A percentile compares a stretch with the other conserved stretches of the same genome.
phyloP scores from a whole-genome alignment of 2,329 filamentous ascomycete genomes.

The Fusarium algeriense region DNA sequence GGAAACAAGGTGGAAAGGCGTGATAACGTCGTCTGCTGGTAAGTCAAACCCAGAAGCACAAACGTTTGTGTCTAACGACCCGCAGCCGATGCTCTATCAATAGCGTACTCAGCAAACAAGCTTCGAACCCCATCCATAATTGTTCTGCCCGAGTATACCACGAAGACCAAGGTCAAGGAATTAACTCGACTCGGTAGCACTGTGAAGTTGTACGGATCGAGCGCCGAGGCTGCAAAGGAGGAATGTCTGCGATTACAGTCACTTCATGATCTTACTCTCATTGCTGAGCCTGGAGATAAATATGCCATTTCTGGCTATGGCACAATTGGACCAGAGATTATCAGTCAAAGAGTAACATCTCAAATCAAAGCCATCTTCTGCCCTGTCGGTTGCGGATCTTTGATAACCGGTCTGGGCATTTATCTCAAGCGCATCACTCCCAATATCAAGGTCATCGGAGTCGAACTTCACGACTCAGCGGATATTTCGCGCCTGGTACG shows the following conservation, averaged over 20 bases:
- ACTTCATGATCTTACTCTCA: background rate
- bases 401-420: background rate
- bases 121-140: background rate
- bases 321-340: background rate
- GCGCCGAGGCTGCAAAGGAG: accelerated
- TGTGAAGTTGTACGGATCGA: accelerated
- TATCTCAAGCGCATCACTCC: background rate
- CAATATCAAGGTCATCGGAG: background rate
- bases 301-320: background rate
- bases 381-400: background rate
- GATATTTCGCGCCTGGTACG: background rate
- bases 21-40: background rate
- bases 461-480: background rate
- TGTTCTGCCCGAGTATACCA: accelerated
- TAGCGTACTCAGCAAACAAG: background rate
- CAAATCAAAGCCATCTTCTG: background rate
- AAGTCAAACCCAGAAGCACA: background rate
- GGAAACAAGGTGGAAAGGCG: background rate
- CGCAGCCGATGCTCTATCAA: background rate
- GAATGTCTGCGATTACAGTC: background rate
- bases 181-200: background rate
- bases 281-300: background rate
- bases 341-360: accelerated
- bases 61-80: background rate
- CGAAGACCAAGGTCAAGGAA: background rate